Base-by-base conservation (phyloP, 2,329 filamentous ascomycete species). In the Hyphodiscus sp. region DNA sequence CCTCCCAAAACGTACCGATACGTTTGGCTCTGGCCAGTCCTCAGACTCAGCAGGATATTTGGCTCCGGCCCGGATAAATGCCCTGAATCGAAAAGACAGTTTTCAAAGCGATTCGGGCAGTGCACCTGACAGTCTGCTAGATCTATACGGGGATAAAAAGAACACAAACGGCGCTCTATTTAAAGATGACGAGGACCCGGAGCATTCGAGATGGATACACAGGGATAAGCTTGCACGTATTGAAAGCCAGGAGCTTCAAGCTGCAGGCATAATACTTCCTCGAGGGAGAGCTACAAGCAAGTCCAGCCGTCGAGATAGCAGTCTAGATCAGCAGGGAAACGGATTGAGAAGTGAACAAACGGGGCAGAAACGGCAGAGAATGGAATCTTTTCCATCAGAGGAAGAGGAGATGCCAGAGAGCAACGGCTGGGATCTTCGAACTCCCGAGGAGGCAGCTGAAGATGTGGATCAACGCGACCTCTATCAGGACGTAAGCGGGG, bases 221-320 rank as follows among this genome's bases (percentile, higher is more conserved):
- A 77, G 89, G 53, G 89, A 94, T 71, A 92, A 92, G 71, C 73
- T 94, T 57, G 88, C 87, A 51, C 82, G 81, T 66, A 94, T 92
- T 61, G 89, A 94, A 71, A 92, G 76, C 61, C 79, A 85, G 65
- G 89, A 94, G 70, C 77, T 94, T 58, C 86, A 90, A 68, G 87
- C 87, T 55, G 87, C 87, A 7, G 89, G 88, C 29, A 83, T 91
- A 62, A 74, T 80, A 49, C 66, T 86, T 56, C 76, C 83, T 58
- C 72, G 75, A 63, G 65, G 78, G 30, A 73, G 81, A 58, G 73
- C 80, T 50, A 71, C 77, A 49, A 78, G 81, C 71, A 74, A 75
- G 59, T 70, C 70, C 49, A 69, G 70, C 57, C 58, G 60, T 18
- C 67, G 78, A 71, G 59, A 76, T 67, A 65, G 63, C 20, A 68